Evolutionary conservation across 352 stramenopile genomes (phyloP).

Genomic region (Phytophthora brassicae): DNA sequence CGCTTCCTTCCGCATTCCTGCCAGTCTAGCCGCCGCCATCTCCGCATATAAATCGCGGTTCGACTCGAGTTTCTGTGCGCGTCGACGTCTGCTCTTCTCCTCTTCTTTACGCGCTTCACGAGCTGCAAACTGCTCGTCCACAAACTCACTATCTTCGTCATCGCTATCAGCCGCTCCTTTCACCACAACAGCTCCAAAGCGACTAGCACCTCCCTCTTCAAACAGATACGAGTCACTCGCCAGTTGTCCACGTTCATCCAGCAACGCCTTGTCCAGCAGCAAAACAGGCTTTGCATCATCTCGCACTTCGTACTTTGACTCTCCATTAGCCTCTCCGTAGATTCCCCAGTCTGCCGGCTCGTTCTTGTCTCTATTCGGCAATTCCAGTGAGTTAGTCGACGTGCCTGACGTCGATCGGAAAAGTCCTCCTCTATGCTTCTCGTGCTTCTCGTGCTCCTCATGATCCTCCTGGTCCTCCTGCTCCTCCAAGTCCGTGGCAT

Average conservation of each 20-base stretch:
- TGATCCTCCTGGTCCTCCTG: too few relatives aligned
- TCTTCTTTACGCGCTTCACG: conserved; percentile 51
- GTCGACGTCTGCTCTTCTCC: conserved; percentile 52
- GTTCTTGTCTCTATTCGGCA: conserved; percentile 26
- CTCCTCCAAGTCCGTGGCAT: conserved; percentile 28
- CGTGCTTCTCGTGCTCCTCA: too few relatives aligned
- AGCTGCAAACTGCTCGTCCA: conserved; percentile 50
- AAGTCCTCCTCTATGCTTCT: too few relatives aligned
- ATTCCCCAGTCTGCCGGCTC: conserved; percentile 64
- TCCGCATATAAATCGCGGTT: conserved; percentile 74
- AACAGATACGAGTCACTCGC: conserved; percentile 68
- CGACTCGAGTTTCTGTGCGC: conserved; percentile 68
- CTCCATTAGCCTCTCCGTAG: conserved; percentile 36
- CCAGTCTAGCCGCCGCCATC: conserved; percentile 64
- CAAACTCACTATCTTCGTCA: conserved; percentile 39
- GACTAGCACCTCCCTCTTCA: conserved; percentile 44
- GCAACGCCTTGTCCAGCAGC: conserved; percentile 61
- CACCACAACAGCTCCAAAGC: conserved; percentile 58
- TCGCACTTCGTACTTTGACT: conserved; percentile 50
- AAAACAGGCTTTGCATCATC: conserved; percentile 34
- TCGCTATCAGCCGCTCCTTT: conserved; percentile 19
- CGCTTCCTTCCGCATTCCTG: conserved; percentile 65
- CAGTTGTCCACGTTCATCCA: conserved; percentile 34
- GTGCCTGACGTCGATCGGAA: conserved; percentile 41
- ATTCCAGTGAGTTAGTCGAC: conserved; percentile 25